phyloP scores from a whole-genome alignment of 1,284 basidiomycete genomes.

The Ustilago trichophora region DNA sequence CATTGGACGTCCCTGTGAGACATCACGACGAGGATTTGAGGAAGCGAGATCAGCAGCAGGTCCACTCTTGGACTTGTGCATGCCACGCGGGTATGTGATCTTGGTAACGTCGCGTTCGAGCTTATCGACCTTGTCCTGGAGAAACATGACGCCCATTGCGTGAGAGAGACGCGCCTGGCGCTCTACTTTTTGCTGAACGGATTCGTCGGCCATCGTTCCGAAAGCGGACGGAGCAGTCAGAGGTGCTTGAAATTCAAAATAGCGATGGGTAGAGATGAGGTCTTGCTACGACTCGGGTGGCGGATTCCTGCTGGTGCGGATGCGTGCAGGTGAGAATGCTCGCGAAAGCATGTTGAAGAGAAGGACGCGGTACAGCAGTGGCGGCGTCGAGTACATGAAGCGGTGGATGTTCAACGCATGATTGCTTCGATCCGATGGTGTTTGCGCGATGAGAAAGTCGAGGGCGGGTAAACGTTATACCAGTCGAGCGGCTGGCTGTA shows the following conservation, averaged over 20 bases:
- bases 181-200: conserved; percentile 23
- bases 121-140: conserved; percentile 55
- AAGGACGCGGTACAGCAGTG: background rate
- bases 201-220: conserved; percentile 21
- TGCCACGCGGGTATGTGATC: conserved; percentile 30
- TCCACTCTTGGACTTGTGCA: conserved; percentile 24
- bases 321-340: conserved; percentile 7
- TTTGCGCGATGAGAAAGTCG: too few species aligned
- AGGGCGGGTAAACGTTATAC: too few species aligned
- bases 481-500: too few species aligned
- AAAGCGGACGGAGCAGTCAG: too few species aligned
- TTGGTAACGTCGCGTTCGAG: conserved; percentile 48
- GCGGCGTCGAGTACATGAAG: background rate
- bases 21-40: background rate
- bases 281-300: background rate
- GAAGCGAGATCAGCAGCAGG: background rate
- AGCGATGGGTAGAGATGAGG: too few species aligned
- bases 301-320: conserved; percentile 3
- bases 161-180: conserved; percentile 45
- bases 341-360: conserved; percentile 9
- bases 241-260: too few species aligned
- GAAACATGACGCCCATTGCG: conserved; percentile 61
- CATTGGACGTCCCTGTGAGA: conserved; percentile 3
- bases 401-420: conserved; percentile 4
- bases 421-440: too few species aligned